These are phyloP conservation scores for Galeopsis tetrahit DNA, from an alignment of 257 asterid species.

Conservation along the genomic window DNA sequence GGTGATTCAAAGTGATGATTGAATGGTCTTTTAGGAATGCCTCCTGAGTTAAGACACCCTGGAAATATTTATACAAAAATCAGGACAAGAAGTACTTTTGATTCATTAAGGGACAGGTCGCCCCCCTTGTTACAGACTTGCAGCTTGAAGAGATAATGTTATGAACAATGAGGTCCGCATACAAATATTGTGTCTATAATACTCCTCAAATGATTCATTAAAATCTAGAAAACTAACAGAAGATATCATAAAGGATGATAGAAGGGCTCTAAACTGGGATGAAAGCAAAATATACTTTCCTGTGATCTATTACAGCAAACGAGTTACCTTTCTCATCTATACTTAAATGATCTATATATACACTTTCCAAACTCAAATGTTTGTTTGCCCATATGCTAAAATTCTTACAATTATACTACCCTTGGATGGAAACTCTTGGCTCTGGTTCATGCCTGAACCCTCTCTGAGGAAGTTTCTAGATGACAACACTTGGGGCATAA, in stretches of 20 bases:
- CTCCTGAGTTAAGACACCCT: neutral
- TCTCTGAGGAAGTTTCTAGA: constrained; percentile 16
- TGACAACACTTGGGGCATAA: constrained; percentile 34
- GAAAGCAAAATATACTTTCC: neutral
- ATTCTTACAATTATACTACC: constrained; percentile 30
- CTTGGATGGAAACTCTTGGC: constrained; percentile 3
- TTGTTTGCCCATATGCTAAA: constrained; percentile 18
- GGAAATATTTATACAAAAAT: constrained; percentile 2
- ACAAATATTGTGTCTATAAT: neutral
- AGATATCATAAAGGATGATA: neutral
- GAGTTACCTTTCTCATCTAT: constrained; percentile 23
- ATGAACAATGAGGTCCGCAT: neutral
- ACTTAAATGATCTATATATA: constrained; percentile 27
- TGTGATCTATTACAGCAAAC: constrained; percentile 16
- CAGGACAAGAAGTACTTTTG: neutral
- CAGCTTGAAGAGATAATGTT: neutral
- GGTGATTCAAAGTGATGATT: constrained; percentile 4
- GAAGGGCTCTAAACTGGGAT: neutral
- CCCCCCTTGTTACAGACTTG: neutral
- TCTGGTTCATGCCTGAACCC: constrained; percentile 21
- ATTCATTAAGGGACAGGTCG: neutral
- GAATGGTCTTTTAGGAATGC: neutral
- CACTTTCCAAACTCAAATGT: constrained; percentile 21
- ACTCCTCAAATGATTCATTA: neutral
- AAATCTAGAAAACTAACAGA: neutral